Percentiles rank a stretch among this genome's conserved stretches.
Conservation (phyloP, 2,329 filamentous ascomycete genomes). For the Hortaea werneckii region DNA sequence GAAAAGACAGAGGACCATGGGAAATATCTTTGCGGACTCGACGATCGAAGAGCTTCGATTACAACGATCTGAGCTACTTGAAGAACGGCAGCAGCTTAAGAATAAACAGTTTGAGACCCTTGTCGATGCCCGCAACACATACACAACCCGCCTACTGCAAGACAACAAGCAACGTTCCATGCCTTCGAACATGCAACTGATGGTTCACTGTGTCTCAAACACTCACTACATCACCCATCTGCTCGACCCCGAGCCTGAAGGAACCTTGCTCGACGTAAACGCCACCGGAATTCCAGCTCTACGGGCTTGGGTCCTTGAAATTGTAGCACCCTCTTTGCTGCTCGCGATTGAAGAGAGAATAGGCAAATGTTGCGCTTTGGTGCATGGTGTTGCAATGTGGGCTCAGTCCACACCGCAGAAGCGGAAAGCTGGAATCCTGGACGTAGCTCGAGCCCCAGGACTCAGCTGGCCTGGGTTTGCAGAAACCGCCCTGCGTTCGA, state of each 20-base stretch:
- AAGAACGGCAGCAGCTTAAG: background rate
- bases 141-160: background rate
- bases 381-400: background rate
- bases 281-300: background rate
- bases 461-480: background rate
- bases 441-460: background rate
- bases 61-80: background rate
- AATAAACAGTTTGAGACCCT: background rate
- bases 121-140: background rate
- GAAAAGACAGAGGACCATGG: background rate
- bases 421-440: background rate
- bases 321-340: background rate
- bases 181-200: background rate
- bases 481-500: background rate
- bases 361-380: background rate
- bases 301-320: background rate
- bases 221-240: background rate
- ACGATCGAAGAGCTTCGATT: background rate
- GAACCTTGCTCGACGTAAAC: background rate
- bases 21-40: background rate
- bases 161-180: background rate
- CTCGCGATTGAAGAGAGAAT: background rate
- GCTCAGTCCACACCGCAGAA: background rate
- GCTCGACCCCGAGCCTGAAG: background rate
- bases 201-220: background rate